Evolutionary conservation across 257 asterid genomes (phyloP), one percentile per base, ranked within the genome.

Genomic region (Gentiana dahurica): DNA sequence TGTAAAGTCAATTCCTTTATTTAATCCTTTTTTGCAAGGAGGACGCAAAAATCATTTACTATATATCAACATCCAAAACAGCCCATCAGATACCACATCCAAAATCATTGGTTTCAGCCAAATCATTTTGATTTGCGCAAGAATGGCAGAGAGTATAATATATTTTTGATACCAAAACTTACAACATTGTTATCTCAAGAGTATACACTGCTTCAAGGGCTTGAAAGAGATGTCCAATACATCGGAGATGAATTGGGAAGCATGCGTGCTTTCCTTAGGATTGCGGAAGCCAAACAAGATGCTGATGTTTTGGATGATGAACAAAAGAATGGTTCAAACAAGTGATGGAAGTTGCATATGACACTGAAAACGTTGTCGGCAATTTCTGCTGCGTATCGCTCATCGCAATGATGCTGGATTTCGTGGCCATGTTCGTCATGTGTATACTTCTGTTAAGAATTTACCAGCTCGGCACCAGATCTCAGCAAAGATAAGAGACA

Each of bases 331-430:
- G 87, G 83, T 41, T 72, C 34, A 48, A 49, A 6, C 79, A 73
- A 58, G 75, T 79, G 1, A 67, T 73, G 24, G 81, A 74, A 10
- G 63, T 60, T 33, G 70, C 79, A 1, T 62, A 71, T 8, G 86
- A 71, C 49, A 66, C 61, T 13, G 63, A 69, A 54, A 75, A 80
- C 59, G 63, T 62, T 58, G 66, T 80, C 9, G 87, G 71, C 9
- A 50, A 10, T 70, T 61, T 61, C 58, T 53, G 39, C 6, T 53
- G 9, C 57, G 15, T 6, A 45, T 36, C 13, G 37, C 52, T n/a
- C 56, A 11, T 32, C 69, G 33, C 5, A 36, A 15, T 44, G 59
- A 24, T 6, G n/a, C 2, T 11, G 62, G 69, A n/a, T 12, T 54
- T 38, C 36, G 3, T 15, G 32, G 44, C 2, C 32, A 46, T 13